Evolutionary conservation across 305 asterid genomes (phyloP).

Genomic region (Fraxinus sp.): DNA sequence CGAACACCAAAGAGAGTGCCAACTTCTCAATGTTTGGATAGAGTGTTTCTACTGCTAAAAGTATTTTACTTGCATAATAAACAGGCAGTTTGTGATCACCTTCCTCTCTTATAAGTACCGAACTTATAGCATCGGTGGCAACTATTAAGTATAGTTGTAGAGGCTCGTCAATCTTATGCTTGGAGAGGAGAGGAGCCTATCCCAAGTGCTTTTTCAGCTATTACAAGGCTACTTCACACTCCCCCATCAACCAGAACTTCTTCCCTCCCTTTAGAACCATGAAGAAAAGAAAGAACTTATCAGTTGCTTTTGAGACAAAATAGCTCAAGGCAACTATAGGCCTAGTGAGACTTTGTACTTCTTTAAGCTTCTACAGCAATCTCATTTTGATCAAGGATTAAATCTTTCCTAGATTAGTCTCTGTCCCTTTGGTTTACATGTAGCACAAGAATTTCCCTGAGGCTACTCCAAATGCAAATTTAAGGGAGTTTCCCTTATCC

Average conservation of each 20-base stretch:
- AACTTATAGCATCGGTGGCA: neutral
- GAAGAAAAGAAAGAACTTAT: neutral
- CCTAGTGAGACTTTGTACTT: neutral
- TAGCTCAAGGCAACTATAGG: no score
- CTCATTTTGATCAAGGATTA: neutral
- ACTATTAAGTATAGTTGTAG: neutral
- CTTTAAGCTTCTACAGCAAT: neutral
- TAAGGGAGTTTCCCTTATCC: neutral
- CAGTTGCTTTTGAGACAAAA: neutral
- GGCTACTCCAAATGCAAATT: neutral
- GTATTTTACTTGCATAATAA: neutral
- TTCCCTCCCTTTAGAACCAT: neutral
- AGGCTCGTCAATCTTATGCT: neutral
- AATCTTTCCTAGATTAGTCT: no score
- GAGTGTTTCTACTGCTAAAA: neutral
- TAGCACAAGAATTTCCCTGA: neutral
- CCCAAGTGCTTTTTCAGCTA: neutral
- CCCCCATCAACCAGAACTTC: neutral
- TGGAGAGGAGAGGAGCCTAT: neutral
- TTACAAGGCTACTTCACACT: neutral
- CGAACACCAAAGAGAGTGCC: neutral
- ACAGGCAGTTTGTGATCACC: neutral
- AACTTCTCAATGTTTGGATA: neutral
- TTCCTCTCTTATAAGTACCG: neutral
- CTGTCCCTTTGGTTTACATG: neutral